Evolutionary conservation across 495 filamentous ascomycete genomes (phyloP).

Genomic region (Penicillium atrosanguineum): DNA sequence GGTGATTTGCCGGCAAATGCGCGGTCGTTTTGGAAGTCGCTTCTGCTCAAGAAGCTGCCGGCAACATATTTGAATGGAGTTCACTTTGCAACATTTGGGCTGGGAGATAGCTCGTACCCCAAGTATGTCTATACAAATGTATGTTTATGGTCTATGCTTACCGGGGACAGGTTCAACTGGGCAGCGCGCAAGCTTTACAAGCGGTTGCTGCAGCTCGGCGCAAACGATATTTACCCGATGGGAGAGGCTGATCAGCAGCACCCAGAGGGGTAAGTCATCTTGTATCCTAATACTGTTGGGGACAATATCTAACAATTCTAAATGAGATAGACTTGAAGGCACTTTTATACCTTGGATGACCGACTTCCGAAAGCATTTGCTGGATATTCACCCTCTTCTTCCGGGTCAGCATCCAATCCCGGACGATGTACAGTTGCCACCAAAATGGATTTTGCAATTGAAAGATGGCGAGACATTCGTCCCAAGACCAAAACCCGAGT

Average conservation of each 20-base stretch:
- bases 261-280: slow-evolving; percentile 71
- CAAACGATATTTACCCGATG: slow-evolving; percentile 67
- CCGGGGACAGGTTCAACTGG: slow-evolving; percentile 75
- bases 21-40: slow-evolving; percentile 76
- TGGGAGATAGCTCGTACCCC: slow-evolving; percentile 91
- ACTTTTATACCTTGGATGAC: slow-evolving; percentile 76
- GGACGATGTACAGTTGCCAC: slow-evolving; percentile 70
- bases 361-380: slow-evolving; percentile 60
- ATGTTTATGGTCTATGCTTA: slow-evolving; percentile 12
- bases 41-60: slow-evolving; percentile 75
- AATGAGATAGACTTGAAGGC: slow-evolving; percentile 64
- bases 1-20: slow-evolving; percentile 86
- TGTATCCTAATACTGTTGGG: neutral
- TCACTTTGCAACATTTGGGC: slow-evolving; percentile 79
- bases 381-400: slow-evolving; percentile 68
- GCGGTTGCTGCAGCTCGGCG: slow-evolving; percentile 81
- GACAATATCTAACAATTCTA: neutral
- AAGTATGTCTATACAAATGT: slow-evolving; percentile 53
- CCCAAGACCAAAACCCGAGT: neutral
- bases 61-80: slow-evolving; percentile 63
- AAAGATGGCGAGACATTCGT: slow-evolving; percentile 12
- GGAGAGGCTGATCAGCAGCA: slow-evolving; percentile 93
- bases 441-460: slow-evolving; percentile 70
- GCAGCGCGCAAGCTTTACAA: slow-evolving; percentile 84
- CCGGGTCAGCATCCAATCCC: slow-evolving; percentile 65